Percentiles rank a stretch among this genome's conserved stretches.
These are phyloP conservation scores for Neurospora intermedia DNA, from an alignment of 495 filamentous ascomycete genomes.

Conservation along the genomic window DNA sequence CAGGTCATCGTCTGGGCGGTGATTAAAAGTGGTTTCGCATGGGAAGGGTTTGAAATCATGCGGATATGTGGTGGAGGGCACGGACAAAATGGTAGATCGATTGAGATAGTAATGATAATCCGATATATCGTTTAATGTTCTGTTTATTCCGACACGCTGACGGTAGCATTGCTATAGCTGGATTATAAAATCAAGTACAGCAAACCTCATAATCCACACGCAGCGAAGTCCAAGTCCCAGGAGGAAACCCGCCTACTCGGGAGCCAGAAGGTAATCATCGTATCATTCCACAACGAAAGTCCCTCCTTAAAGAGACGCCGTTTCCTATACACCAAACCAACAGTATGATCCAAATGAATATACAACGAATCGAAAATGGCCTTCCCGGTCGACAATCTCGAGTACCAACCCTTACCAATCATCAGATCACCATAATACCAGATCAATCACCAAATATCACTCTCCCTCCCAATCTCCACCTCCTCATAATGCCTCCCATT, in stretches of 20 bases:
- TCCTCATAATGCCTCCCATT: constrained; percentile 12
- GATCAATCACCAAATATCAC: constrained; percentile 17
- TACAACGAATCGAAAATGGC: not conserved
- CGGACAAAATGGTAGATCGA: not conserved
- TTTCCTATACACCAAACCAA: not conserved
- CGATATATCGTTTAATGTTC: not conserved
- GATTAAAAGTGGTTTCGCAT: constrained; percentile 9
- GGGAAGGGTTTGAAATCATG: not conserved
- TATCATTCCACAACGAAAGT: not conserved
- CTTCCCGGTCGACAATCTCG: not conserved
- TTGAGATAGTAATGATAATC: not conserved
- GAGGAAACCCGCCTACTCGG: constrained; percentile 7
- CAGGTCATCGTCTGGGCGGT: constrained; percentile 57
- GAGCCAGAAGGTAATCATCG: not conserved
- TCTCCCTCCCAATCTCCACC: constrained; percentile 16
- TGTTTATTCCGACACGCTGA: not conserved
- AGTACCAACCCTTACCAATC: too few relatives aligned
- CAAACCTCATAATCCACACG: not conserved
- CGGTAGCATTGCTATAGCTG: not conserved
- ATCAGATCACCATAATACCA: not conserved
- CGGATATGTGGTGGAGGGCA: constrained; percentile 1
- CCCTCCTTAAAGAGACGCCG: not conserved
- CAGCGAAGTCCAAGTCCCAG: constrained; percentile 3
- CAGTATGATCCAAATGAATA: not conserved
- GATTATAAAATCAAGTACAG: too few relatives aligned